Evolutionary conservation across 345 rosid genomes (phyloP).

Genomic region (Dipteronia sinensis): DNA sequence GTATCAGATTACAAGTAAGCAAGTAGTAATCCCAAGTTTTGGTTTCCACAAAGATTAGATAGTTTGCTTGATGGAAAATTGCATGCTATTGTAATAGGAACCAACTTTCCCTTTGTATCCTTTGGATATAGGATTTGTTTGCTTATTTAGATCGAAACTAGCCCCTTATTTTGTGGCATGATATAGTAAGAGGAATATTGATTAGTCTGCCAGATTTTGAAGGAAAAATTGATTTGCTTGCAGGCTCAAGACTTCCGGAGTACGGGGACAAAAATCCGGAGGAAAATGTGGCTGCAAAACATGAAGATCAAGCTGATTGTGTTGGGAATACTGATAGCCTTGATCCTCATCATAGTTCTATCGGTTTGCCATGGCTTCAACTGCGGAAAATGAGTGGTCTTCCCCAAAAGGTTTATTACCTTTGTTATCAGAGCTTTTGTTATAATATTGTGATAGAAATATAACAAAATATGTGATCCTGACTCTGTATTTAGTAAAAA

Average conservation of each 20-base stretch:
- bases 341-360: constrained; percentile 48
- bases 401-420: constrained; percentile 6
- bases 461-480: constrained; percentile 14
- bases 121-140: no score
- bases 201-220: neutral
- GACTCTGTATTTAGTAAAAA: constrained; percentile 29
- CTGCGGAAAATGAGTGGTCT: constrained; percentile 34
- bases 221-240: neutral
- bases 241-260: constrained; percentile 48
- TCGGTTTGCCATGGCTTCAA: constrained; percentile 47
- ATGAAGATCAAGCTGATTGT: constrained; percentile 52
- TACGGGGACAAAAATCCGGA: constrained; percentile 38
- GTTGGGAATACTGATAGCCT: constrained; percentile 39
- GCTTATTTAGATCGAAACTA: no score
- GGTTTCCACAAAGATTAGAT: neutral
- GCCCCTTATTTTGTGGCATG: no score
- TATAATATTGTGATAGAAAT: constrained; percentile 21
- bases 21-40: neutral
- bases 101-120: no score
- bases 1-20: no score
- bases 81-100: neutral
- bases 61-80: constrained; percentile 2
- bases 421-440: constrained; percentile 14
- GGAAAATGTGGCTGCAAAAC: constrained; percentile 55
- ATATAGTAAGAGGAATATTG: no score